Evolutionary conservation across 106 monocot genomes (phyloP).

Genomic region (Alisma plantagoaquatica): DNA sequence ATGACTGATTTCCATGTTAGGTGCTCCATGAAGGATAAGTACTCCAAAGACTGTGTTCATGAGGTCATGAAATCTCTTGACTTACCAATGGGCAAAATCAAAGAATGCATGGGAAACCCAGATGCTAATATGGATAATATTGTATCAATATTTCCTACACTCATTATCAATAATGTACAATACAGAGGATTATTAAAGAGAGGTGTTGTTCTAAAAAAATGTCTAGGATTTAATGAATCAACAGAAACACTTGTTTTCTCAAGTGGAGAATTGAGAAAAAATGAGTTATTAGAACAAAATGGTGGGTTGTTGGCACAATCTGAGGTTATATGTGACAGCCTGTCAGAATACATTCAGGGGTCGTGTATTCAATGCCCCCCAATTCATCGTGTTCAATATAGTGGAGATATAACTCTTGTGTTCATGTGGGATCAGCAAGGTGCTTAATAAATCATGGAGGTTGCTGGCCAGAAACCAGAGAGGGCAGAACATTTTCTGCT

Average conservation of each 20-base stretch:
- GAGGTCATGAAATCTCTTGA: constrained; percentile 67
- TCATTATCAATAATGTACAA: constrained; percentile 78
- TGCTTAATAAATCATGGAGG: constrained; percentile 65
- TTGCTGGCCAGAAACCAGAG: constrained; percentile 66
- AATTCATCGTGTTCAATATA: constrained; percentile 55
- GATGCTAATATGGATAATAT: constrained; percentile 61
- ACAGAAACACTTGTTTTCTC: constrained; percentile 83
- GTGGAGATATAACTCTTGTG: constrained; percentile 81
- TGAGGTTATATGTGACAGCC: constrained; percentile 50
- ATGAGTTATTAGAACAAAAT: constrained; percentile 69
- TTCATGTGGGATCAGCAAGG: constrained; percentile 87
- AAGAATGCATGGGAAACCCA: constrained; percentile 87
- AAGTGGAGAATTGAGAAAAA: constrained; percentile 75
- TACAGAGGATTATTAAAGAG: constrained; percentile 83
- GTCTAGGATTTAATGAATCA: constrained; percentile 83
- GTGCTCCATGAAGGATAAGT: constrained; percentile 89
- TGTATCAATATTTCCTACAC: constrained; percentile 82
- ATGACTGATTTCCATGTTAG: constrained; percentile 71
- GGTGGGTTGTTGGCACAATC: constrained; percentile 88
- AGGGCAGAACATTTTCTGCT: constrained; percentile 45
- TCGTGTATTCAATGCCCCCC: constrained; percentile 68
- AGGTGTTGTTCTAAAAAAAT: constrained; percentile 67
- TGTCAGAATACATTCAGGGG: constrained; percentile 97
- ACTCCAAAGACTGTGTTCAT: constrained; percentile 68
- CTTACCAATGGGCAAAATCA: constrained; percentile 50